Conservation (phyloP, 306 rosid species). For the Acacia melanoxylon region DNA sequence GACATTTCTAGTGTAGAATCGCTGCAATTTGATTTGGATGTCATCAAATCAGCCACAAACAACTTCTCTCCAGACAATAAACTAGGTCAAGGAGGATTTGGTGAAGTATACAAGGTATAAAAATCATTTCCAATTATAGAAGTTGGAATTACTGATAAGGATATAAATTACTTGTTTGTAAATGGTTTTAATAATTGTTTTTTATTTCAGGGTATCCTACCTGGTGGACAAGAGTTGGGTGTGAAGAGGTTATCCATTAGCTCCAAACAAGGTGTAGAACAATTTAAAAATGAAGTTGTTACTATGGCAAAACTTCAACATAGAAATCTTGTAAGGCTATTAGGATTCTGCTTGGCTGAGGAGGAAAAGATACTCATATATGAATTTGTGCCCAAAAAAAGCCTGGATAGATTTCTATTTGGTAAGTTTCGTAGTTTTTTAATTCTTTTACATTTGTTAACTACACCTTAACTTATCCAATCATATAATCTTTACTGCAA, state of each 20-base stretch:
- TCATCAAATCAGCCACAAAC: not conserved
- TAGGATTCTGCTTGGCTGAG: not conserved
- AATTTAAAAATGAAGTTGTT: conserved; percentile 44
- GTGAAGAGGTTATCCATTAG: conserved; percentile 43
- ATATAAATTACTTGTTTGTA: not conserved
- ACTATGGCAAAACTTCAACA: conserved; percentile 21
- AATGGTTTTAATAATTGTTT: not conserved
- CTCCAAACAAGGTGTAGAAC: conserved; percentile 37
- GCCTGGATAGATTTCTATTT: not conserved
- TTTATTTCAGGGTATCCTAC: conserved; percentile 33
- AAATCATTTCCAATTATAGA: not conserved
- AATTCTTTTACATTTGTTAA: not conserved
- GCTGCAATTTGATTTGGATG: not conserved
- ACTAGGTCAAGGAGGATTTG: not conserved
- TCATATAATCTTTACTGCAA: too few relatives aligned
- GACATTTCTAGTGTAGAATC: not conserved
- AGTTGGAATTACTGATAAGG: not conserved
- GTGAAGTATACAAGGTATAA: not conserved
- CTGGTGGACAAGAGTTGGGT: conserved; percentile 33
- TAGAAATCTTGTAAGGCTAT: not conserved
- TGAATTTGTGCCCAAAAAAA: not conserved
- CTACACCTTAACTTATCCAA: not conserved
- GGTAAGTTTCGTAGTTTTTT: not conserved
- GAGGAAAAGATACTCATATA: not conserved
- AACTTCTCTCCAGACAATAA: not conserved